Evolutionary conservation across 2,329 filamentous ascomycete genomes (phyloP), one percentile per base, ranked within the genome.

Genomic region (Botryotinia convoluta): DNA sequence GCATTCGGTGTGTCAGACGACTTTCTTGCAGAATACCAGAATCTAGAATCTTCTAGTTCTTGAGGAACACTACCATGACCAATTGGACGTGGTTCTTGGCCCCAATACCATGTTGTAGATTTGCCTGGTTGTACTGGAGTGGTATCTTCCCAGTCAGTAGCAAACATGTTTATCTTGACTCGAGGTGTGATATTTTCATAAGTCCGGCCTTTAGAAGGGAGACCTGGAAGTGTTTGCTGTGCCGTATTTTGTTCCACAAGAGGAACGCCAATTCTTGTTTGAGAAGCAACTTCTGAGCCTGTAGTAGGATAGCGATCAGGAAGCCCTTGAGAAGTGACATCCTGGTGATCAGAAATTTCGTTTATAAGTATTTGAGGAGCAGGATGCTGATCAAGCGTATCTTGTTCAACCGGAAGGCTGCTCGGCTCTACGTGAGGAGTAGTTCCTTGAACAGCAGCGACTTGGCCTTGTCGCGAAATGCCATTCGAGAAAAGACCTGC

Each of bases 21-120:
- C 16, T 63, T 63, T 44, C 61, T 63, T 44, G 61, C 39, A 29
- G 61, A 63, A 63, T 63, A 44, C 39, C 61, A 63, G 9, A 29
- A 63, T 32, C 26, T 63, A 20, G 61, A 63, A 32, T 29, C 39
- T 22, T 32, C 60, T 18, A 20, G 29, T 42, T 62, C 37, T 3
- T 29, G 7, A 8, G 14, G 16, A 32, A 29, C 39, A 10, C 26
- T 63, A 1, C 29, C 61, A 44, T 63, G 16, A 2, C 61, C 39
- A 12, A 20, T 44, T n/a, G 39, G 16, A 63, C n/a, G 61, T 44
- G 16, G 26, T 44, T 63, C 39, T 63, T 16, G 37, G 9, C n/a
- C 61, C 61, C 61, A 63, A 44, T 42, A 63, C 61, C 61, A 63
- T 29, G n/a, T 63, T 20, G 39, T 63, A 44, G 39, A 26, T 29